Evolutionary conservation across 2,329 filamentous ascomycete species (phyloP).

Genomic region (Botrytis deweyae): DNA sequence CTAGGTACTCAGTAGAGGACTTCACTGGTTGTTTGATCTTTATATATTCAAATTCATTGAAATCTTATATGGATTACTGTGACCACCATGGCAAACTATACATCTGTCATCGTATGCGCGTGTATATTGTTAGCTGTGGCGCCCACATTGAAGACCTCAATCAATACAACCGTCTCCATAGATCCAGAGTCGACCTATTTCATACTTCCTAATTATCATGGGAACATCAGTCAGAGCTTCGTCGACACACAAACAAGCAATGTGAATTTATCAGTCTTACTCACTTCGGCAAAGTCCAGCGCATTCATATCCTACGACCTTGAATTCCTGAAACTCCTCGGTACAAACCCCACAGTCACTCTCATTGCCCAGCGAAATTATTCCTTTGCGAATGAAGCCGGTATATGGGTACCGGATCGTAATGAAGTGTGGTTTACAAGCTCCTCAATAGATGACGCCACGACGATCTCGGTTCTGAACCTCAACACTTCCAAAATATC

Average conservation of each 20-base stretch:
- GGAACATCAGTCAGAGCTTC: neutral
- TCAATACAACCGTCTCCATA: neutral
- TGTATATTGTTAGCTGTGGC: neutral
- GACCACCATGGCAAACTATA: neutral
- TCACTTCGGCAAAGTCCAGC: neutral
- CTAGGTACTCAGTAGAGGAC: neutral
- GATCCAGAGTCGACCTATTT: neutral
- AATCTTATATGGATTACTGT: neutral
- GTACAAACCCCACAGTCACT: neutral
- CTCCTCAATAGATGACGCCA: neutral
- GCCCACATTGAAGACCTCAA: neutral
- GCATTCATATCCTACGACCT: constrained; percentile 8
- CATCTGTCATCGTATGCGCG: neutral
- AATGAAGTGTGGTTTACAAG: constrained; percentile 17
- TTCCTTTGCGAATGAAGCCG: neutral
- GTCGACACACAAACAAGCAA: neutral
- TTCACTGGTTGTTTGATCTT: neutral
- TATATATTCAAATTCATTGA: neutral
- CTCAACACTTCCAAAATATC: neutral
- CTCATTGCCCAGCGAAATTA: neutral
- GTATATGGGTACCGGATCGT: neutral
- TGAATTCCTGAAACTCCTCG: neutral
- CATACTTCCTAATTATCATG: neutral
- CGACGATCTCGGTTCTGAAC: neutral
- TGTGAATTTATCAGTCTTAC: neutral